phyloP scores from a whole-genome alignment of 352 stramenopile genomes.

The Plasmopara viticola region DNA sequence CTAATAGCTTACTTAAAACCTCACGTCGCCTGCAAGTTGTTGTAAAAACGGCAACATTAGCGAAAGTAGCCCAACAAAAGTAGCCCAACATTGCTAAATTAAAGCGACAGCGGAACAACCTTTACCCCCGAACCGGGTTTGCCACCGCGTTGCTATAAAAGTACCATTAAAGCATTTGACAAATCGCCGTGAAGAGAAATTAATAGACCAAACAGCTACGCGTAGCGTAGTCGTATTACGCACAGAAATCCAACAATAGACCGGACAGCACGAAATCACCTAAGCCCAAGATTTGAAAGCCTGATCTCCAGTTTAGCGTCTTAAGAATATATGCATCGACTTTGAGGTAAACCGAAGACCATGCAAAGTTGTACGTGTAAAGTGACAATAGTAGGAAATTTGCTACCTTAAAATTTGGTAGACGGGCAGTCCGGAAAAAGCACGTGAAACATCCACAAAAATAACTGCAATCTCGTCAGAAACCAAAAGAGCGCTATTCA shows the following conservation, averaged over 20 bases:
- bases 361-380: slow-evolving; percentile 97
- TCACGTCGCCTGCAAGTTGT: slow-evolving; percentile 85
- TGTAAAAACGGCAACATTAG: slow-evolving; percentile 90
- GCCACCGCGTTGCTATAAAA: slow-evolving; percentile 2
- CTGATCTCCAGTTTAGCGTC: slow-evolving; percentile 89
- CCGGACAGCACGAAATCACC: slow-evolving; percentile 95
- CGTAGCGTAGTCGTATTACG: slow-evolving; percentile 90
- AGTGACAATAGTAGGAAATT: slow-evolving; percentile 88
- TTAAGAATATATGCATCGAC: too few species aligned
- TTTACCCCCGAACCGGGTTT: too few species aligned
- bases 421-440: slow-evolving; percentile 87
- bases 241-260: slow-evolving; percentile 92
- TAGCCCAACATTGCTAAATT: slow-evolving; percentile 90
- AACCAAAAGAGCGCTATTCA: slow-evolving; percentile 58
- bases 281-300: slow-evolving; percentile 91
- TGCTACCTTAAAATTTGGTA: slow-evolving; percentile 91
- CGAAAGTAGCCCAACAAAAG: slow-evolving; percentile 88
- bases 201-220: slow-evolving; percentile 60
- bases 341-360: slow-evolving; percentile 92
- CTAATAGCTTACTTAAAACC: slow-evolving; percentile 87
- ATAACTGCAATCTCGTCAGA: slow-evolving; percentile 68
- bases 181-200: slow-evolving; percentile 35
- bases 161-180: slow-evolving; percentile 21
- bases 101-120: slow-evolving; percentile 58
- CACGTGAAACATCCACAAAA: slow-evolving; percentile 90